Base-by-base conservation (phyloP, 164 flowering plant species). In the Warburgia ugandensis region DNA sequence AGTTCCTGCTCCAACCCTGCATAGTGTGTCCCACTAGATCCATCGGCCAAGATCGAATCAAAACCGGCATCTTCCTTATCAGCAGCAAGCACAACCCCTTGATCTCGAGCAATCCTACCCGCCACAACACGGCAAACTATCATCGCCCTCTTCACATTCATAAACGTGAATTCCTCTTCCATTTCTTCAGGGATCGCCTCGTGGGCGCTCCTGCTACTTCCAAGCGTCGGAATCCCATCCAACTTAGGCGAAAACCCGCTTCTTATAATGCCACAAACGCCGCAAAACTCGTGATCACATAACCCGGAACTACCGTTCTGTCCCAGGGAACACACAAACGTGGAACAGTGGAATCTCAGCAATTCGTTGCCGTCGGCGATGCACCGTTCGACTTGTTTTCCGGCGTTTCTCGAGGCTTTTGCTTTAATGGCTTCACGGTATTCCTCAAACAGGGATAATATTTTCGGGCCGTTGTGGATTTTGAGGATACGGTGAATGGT, bases 331-430 rank as follows among this genome's bases (percentile, higher is more conserved):
- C 97, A 90, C 17, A 70, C 5, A 46, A 76, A 84, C 7, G 94
- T 84, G 12, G 91, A 65, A 55, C 95, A 82, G 59, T 80, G 80
- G 37, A 90, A 90, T 40, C 97, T 57, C 55, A 90, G 46, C 6
- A 84, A 79, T 70, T 90, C 97, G 65, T 86, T 86, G 1, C 95
- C 97, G 58, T 89, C 97, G 6, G 83, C 97, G 0, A 77, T 33
- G 61, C 97, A 90, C 41, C 97, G 51, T 54, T 75, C 90, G 66
- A 78, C 71, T 3, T 76, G 14, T 22, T 61, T 61, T 37, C 66
- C 59, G 56, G 46, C 55, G 45, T 53, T 20, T 1, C 64, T 62
- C 0, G 48, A 42, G 1, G 95, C 95, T 44, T 67, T 78, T 5
- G 73, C 38, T 21, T 77, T 86, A 35, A 86, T 82, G 1, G 28